A percentile compares a stretch with the other conserved stretches of the same genome.
Evolutionary conservation across 331 rosid genomes (phyloP).

Genomic region (Erythrophleum ivorense): DNA sequence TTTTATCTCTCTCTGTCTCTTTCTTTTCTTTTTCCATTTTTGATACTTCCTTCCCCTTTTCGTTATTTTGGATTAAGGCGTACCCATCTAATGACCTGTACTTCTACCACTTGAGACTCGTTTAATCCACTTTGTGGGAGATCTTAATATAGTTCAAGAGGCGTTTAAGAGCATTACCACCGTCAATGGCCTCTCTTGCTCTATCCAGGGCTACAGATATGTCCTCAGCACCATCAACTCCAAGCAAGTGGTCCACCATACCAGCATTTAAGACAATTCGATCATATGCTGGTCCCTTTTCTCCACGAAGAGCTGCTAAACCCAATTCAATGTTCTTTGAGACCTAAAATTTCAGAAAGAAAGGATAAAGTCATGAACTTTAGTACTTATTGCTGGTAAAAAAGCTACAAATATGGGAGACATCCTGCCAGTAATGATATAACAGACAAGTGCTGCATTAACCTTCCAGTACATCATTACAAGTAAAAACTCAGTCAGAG

Average conservation of each 20-base stretch:
- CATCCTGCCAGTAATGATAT: constrained; percentile 27
- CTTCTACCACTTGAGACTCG: constrained; percentile 18
- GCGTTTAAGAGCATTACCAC: constrained; percentile 86
- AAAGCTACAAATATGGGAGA: not conserved
- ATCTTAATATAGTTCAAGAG: constrained; percentile 76
- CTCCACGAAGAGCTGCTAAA: constrained; percentile 78
- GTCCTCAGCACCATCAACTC: constrained; percentile 90
- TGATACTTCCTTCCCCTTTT: not conserved
- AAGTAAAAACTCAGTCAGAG: constrained; percentile 12
- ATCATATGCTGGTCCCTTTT: constrained; percentile 92
- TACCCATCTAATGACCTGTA: not conserved
- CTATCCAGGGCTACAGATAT: constrained; percentile 73
- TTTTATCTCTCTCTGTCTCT: not conserved
- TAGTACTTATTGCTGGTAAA: not conserved
- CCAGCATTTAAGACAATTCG: constrained; percentile 93
- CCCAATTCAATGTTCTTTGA: constrained; percentile 89
- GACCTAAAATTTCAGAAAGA: constrained; percentile 53
- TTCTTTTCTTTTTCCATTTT: too few relatives aligned
- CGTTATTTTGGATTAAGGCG: not conserved
- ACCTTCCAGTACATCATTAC: constrained; percentile 3
- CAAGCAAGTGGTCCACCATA: constrained; percentile 90
- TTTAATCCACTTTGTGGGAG: constrained; percentile 60
- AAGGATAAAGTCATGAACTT: constrained; percentile 28
- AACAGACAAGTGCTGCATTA: not conserved
- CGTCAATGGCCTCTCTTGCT: constrained; percentile 94